A percentile compares a stretch with the other conserved stretches of the same genome.
phyloP scores from a whole-genome alignment of 2,329 filamentous ascomycete species.

The Fusarium oligoseptatum region DNA sequence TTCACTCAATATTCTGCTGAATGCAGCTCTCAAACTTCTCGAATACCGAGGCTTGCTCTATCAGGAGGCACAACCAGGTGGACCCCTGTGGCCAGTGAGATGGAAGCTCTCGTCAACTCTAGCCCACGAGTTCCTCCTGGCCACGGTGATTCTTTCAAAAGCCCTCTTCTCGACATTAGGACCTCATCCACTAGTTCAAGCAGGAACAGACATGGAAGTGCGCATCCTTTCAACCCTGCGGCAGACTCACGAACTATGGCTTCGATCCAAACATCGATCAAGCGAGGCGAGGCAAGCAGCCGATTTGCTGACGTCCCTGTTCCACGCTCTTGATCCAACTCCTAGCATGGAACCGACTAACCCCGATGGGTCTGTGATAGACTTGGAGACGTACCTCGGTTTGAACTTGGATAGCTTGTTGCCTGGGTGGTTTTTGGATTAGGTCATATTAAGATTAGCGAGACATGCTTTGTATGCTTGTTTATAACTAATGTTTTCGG shows the following conservation, averaged over 20 bases:
- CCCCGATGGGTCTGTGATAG: background rate
- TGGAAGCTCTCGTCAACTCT: slow-evolving; percentile 16
- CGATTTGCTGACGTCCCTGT: slow-evolving; percentile 1
- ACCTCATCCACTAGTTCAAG: background rate
- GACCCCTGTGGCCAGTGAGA: background rate
- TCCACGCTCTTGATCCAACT: background rate
- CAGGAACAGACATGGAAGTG: background rate
- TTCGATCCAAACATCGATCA: slow-evolving; percentile 4
- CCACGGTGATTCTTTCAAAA: slow-evolving; percentile 9
- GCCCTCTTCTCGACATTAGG: slow-evolving; percentile 9
- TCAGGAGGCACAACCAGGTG: slow-evolving; percentile 9
- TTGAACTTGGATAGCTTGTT: background rate
- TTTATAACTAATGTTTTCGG: background rate
- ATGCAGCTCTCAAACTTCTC: slow-evolving; percentile 9
- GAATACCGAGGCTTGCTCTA: slow-evolving; percentile 4
- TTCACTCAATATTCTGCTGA: background rate
- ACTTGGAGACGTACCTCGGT: background rate
- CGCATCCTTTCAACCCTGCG: slow-evolving; percentile 2
- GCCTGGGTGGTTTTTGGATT: background rate
- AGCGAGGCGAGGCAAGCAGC: slow-evolving; percentile 15
- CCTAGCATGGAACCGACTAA: background rate
- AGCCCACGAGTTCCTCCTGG: slow-evolving; percentile 15
- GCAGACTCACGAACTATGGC: slow-evolving; percentile 8
- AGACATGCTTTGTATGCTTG: background rate
- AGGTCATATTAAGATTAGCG: background rate